Percentiles rank a stretch among this genome's conserved stretches.
Conservation (phyloP, 805 yeast species). For the Candida vaughaniae region DNA sequence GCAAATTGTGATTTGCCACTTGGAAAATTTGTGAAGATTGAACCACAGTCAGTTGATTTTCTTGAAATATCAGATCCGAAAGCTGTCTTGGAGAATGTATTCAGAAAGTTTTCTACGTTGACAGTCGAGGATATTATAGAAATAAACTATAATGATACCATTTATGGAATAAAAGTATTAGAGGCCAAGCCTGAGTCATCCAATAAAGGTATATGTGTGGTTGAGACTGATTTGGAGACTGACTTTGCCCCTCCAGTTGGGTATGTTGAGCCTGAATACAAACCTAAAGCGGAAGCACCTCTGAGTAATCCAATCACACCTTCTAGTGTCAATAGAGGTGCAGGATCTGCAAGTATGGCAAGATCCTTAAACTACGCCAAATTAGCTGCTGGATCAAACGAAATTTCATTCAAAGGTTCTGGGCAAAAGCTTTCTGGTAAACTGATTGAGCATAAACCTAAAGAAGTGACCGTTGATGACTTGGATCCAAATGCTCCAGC, state of each 20-base stretch:
- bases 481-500: conserved; percentile 62
- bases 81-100: conserved; percentile 91
- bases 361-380: conserved; percentile 63
- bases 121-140: conserved; percentile 84
- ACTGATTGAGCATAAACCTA: conserved; percentile 23
- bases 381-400: conserved; percentile 40
- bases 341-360: conserved; percentile 74
- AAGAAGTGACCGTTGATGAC: conserved; percentile 37
- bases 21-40: conserved; percentile 87
- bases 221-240: conserved; percentile 94
- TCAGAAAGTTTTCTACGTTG: conserved; percentile 85
- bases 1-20: conserved; percentile 76
- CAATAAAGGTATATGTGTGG: conserved; percentile 78
- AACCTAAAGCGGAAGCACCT: conserved; percentile 41
- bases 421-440: conserved; percentile 77
- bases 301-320: conserved; percentile 32
- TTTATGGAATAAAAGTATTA: conserved; percentile 76
- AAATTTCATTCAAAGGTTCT: conserved; percentile 48
- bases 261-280: conserved; percentile 83
- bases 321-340: conserved; percentile 33
- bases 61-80: conserved; percentile 93
- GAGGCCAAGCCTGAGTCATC: conserved; percentile 78
- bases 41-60: conserved; percentile 93
- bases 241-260: conserved; percentile 99
- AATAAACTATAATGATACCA: conserved; percentile 75